Conservation (phyloP, 495 filamentous ascomycete genomes). For the Rhypophila decipiens region DNA sequence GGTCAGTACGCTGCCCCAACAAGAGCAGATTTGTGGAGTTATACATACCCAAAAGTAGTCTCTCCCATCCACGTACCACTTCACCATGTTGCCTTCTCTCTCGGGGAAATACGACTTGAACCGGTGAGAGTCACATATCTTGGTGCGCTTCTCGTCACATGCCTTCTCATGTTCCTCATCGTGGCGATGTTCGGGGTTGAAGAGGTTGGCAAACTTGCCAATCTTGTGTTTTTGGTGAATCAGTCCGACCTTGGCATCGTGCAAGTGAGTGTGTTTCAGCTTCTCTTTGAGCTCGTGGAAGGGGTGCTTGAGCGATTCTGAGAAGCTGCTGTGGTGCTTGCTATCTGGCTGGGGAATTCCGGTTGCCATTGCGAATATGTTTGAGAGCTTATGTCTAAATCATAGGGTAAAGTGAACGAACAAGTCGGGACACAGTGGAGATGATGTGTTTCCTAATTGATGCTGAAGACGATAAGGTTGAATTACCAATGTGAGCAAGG, state of each 20-base stretch:
- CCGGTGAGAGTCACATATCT: conserved; percentile 68
- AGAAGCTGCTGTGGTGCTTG: conserved; percentile 11
- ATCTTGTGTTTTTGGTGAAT: conserved; percentile 48
- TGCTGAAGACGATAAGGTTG: too few species aligned
- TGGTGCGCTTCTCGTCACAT: conserved; percentile 72
- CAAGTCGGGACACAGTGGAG: too few species aligned
- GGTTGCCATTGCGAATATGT: too few species aligned
- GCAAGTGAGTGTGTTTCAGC: conserved; percentile 36
- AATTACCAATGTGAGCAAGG: too few species aligned
- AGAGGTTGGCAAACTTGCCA: conserved; percentile 50
- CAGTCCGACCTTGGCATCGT: conserved; percentile 42
- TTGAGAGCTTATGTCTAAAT: too few species aligned
- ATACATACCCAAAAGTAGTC: conserved; percentile 78
- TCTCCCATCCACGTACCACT: conserved; percentile 93
- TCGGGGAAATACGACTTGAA: conserved; percentile 84
- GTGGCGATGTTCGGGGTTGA: conserved; percentile 90
- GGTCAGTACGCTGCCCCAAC: neutral
- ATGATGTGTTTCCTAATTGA: too few species aligned
- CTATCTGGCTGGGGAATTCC: neutral
- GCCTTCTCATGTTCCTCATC: conserved; percentile 85
- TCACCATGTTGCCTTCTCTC: conserved; percentile 75
- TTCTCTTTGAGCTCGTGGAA: conserved; percentile 42
- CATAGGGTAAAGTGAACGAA: too few species aligned
- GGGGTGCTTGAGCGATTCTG: conserved; percentile 25
- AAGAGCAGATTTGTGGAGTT: neutral